Evolutionary conservation across 768 basidiomycete genomes (phyloP).

Genomic region (Harrya chromipes): DNA sequence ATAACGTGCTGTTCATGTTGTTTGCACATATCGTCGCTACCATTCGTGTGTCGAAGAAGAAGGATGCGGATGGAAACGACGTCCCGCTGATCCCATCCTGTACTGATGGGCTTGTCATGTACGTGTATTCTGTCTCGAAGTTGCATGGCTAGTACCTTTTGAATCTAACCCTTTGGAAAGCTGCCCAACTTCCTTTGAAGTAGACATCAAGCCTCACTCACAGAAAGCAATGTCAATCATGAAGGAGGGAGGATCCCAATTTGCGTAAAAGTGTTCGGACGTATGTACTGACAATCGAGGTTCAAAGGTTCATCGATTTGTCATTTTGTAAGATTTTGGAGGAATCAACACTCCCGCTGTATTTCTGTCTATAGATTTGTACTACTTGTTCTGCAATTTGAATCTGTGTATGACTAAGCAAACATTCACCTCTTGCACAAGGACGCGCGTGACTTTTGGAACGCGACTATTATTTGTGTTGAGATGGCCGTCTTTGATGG

Average conservation of each 20-base stretch:
- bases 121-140: background rate
- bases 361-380: too few relatives aligned
- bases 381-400: too few relatives aligned
- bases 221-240: conserved; percentile 6
- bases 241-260: background rate
- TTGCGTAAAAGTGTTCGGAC: too few relatives aligned
- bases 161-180: background rate
- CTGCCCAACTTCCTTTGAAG: conserved; percentile 10
- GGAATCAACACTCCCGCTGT: too few relatives aligned
- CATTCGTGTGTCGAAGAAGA: conserved; percentile 7
- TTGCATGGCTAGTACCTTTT: background rate
- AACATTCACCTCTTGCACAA: too few relatives aligned
- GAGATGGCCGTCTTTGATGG: too few relatives aligned
- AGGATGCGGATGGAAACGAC: conserved; percentile 6
- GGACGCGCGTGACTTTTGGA: too few relatives aligned
- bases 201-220: conserved; percentile 12
- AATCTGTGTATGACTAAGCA: too few relatives aligned
- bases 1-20: conserved; percentile 10
- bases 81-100: background rate
- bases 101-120: conserved; percentile 12
- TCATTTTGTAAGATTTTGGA: too few relatives aligned
- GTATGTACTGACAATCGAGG: too few relatives aligned
- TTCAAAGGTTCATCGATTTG: too few relatives aligned
- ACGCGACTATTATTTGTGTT: too few relatives aligned
- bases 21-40: conserved; percentile 8